phyloP scores from a whole-genome alignment of 257 asterid genomes.

The Perilla frutescens region DNA sequence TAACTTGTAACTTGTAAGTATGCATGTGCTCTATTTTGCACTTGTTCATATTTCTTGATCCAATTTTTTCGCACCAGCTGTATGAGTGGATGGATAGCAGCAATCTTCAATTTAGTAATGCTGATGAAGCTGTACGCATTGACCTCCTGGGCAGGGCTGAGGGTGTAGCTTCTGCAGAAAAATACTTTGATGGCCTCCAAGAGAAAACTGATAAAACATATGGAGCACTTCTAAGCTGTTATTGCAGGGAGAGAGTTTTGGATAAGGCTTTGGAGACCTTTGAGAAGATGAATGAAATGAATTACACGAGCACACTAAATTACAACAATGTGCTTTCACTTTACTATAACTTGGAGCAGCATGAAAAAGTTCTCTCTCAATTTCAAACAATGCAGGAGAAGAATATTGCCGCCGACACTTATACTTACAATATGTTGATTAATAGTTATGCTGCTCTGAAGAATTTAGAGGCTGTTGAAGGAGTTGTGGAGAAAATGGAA shows the following conservation, averaged over 20 bases:
- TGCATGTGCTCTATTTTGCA: conserved; percentile 24
- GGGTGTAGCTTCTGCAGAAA: conserved; percentile 63
- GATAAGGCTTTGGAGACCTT: conserved; percentile 68
- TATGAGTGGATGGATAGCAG: conserved; percentile 69
- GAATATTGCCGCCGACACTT: conserved; percentile 43
- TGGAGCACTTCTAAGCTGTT: conserved; percentile 77
- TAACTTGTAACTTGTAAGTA: conserved; percentile 5
- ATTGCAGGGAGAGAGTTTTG: conserved; percentile 53
- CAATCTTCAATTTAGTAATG: conserved; percentile 40
- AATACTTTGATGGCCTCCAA: conserved; percentile 62
- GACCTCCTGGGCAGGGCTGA: conserved; percentile 61
- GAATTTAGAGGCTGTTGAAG: conserved; percentile 55
- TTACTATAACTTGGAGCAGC: conserved; percentile 44
- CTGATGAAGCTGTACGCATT: conserved; percentile 64
- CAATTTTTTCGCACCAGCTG: conserved; percentile 47
- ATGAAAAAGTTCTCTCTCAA: conserved; percentile 51
- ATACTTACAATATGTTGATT: conserved; percentile 66
- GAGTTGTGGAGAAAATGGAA: conserved; percentile 69
- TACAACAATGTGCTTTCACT: conserved; percentile 70
- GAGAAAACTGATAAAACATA: conserved; percentile 64
- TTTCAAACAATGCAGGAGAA: conserved; percentile 75
- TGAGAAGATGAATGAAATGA: conserved; percentile 57
- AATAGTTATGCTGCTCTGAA: conserved; percentile 57
- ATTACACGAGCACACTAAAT: conserved; percentile 49
- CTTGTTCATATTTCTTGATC: conserved; percentile 12